Percentiles rank a stretch among this genome's conserved stretches.
Conservation (phyloP, 495 filamentous ascomycete species). For the Amniculicola lignicola region DNA sequence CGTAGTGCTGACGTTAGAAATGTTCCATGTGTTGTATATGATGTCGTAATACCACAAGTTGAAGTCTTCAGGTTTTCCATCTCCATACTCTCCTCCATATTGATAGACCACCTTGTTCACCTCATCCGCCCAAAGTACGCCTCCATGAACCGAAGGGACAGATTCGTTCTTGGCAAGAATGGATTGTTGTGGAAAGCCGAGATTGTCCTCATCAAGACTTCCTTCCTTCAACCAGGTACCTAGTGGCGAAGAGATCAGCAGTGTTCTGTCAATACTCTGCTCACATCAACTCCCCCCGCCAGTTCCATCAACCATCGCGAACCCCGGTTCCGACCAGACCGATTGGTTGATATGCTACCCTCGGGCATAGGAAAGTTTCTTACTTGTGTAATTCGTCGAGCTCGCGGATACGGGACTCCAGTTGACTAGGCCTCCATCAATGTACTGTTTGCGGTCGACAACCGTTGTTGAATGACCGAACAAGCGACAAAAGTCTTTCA, state of each 20-base stretch:
- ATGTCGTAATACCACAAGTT: conserved; percentile 47
- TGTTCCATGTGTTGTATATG: conserved; percentile 44
- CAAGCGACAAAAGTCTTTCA: conserved; percentile 20
- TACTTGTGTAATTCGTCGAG: conserved; percentile 21
- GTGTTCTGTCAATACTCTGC: too few relatives aligned
- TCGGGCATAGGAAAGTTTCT: neutral
- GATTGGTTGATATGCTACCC: neutral
- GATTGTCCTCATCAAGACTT: conserved; percentile 16
- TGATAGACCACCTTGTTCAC: conserved; percentile 53
- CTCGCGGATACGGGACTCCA: neutral
- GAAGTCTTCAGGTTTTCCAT: conserved; percentile 39
- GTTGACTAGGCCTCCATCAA: conserved; percentile 22
- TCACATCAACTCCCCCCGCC: too few relatives aligned
- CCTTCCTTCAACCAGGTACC: conserved; percentile 18
- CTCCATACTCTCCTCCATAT: conserved; percentile 50
- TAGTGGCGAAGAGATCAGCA: too few relatives aligned
- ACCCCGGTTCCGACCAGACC: too few relatives aligned
- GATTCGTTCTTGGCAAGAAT: conserved; percentile 49
- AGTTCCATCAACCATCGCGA: too few relatives aligned
- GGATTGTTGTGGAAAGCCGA: conserved; percentile 48
- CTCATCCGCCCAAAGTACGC: conserved; percentile 51
- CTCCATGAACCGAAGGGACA: conserved; percentile 46
- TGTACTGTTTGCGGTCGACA: conserved; percentile 18
- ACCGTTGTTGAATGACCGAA: conserved; percentile 19
- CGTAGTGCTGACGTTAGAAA: conserved; percentile 20